Evolutionary conservation across 1,284 basidiomycete genomes (phyloP).

Genomic region (Ustilago loliicola): DNA sequence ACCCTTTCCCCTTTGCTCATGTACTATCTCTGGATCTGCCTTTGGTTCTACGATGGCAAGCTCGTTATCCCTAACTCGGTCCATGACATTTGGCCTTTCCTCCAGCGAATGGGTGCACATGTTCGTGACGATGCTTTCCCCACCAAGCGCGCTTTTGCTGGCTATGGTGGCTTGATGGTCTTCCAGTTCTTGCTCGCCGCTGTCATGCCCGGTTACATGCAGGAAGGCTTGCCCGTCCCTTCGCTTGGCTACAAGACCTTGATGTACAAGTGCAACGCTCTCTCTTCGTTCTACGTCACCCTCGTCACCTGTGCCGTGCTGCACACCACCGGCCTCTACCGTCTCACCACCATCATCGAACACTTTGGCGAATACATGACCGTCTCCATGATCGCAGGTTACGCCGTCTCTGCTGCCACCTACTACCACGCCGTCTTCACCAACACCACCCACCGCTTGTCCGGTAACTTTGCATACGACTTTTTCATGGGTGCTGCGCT

Average conservation of each 20-base stretch:
- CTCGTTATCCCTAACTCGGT: conserved; percentile 82
- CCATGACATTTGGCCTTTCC: conserved; percentile 83
- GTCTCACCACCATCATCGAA: conserved; percentile 93
- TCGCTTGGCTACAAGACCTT: conserved; percentile 82
- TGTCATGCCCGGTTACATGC: conserved; percentile 90
- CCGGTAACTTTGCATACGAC: conserved; percentile 84
- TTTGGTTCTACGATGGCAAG: conserved; percentile 93
- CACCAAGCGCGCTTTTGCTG: conserved; percentile 79
- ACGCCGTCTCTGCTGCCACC: conserved; percentile 73
- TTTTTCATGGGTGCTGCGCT: conserved; percentile 88
- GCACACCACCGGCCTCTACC: conserved; percentile 86
- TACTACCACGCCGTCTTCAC: conserved; percentile 68
- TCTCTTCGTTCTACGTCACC: conserved; percentile 87
- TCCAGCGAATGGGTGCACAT: conserved; percentile 85
- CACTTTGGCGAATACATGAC: conserved; percentile 97
- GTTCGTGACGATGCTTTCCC: conserved; percentile 90
- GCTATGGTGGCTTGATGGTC: conserved; percentile 86
- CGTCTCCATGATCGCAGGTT: conserved; percentile 92
- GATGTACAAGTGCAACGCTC: conserved; percentile 92
- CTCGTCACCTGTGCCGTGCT: conserved; percentile 82
- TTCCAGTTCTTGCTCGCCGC: conserved; percentile 92
- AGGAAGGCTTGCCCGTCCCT: conserved; percentile 77
- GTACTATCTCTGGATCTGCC: conserved; percentile 99
- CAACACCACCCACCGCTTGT: conserved; percentile 78
- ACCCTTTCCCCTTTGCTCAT: conserved; percentile 88